phyloP scores from a whole-genome alignment of 139 green algal genomes.

The Tetradesmus obliquus region DNA sequence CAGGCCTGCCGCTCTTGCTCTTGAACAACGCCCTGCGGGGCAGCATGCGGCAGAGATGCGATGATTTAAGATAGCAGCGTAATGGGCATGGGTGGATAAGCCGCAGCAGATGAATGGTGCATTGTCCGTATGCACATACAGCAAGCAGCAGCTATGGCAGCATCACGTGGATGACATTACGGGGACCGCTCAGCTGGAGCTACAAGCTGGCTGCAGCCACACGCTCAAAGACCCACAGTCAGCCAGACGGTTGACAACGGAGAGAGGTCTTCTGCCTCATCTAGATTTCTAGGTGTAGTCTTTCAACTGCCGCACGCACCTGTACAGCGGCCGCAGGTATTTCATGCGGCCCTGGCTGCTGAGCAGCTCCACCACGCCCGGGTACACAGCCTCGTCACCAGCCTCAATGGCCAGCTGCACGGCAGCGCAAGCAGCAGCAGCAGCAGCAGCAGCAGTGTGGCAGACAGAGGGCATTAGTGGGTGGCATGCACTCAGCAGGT shows the following conservation, averaged over 20 bases:
- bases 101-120: neutral
- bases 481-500: neutral
- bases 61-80: neutral
- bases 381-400: slow-evolving; percentile 68
- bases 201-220: too few relatives aligned
- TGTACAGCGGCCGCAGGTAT: slow-evolving; percentile 40
- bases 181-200: too few relatives aligned
- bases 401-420: slow-evolving; percentile 74
- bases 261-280: neutral
- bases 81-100: too few relatives aligned
- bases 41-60: slow-evolving; percentile 63
- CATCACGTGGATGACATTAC: too few relatives aligned
- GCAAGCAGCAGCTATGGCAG: too few relatives aligned
- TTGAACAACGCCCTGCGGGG: slow-evolving; percentile 78
- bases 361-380: slow-evolving; percentile 64
- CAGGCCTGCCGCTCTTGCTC: slow-evolving; percentile 58
- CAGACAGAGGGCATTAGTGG: neutral
- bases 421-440: slow-evolving; percentile 10
- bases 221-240: too few relatives aligned
- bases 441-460: neutral
- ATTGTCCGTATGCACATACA: too few relatives aligned
- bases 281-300: neutral
- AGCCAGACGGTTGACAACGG: neutral
- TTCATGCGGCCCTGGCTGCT: slow-evolving; percentile 70
- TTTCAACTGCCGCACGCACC: neutral